Evolutionary conservation across 805 yeast species (phyloP), one percentile per base, ranked within the genome.

Genomic region (Candida qinlingensis): DNA sequence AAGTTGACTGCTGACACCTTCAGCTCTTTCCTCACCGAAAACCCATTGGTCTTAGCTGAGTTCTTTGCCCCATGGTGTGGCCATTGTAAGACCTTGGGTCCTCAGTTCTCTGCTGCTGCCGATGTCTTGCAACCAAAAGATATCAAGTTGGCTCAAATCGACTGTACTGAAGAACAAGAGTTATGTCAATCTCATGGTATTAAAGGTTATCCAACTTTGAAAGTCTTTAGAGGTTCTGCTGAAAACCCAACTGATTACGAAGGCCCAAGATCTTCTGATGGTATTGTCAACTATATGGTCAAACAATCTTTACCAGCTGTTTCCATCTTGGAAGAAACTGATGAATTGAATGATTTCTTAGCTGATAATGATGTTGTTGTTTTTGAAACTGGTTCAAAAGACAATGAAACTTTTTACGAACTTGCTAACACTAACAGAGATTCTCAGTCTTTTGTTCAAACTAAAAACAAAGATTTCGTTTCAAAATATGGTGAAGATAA

Each of bases 61-160:
- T 88, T 88, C 70, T 88, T 84, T 66, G 96, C 96, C 13, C 96
- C 97, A 65, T 92, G 98, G 97, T 91, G 97, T 76, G 97, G 97
- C 13, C 94, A 91, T 72, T 91, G 97, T 77, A 89, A 91, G 74
- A 78, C 77, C 44, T 71, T 88, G 55, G 96, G 89, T 10, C 96
- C 96, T 35, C 84, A 88, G 67, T 87, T 76, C 57, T 73, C 81
- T 46, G 68, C 77, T 58, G 96, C 96, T 45, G 88, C 92, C 44
- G 81, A 83, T 57, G 58, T 62, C 19, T 74, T 87, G 63, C 74
- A 73, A 42, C 78, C 73, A 45, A 79, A 85, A 53, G 72, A 78
- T 47, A 83, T 87, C 66, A 79, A 80, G 60, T 72, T 88, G 61
- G 95, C 89, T 42, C 96, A 88, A 72, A 72, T 88, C 55, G 95